phyloP scores from a whole-genome alignment of 306 rosid species.

The Clitoria ternatea region DNA sequence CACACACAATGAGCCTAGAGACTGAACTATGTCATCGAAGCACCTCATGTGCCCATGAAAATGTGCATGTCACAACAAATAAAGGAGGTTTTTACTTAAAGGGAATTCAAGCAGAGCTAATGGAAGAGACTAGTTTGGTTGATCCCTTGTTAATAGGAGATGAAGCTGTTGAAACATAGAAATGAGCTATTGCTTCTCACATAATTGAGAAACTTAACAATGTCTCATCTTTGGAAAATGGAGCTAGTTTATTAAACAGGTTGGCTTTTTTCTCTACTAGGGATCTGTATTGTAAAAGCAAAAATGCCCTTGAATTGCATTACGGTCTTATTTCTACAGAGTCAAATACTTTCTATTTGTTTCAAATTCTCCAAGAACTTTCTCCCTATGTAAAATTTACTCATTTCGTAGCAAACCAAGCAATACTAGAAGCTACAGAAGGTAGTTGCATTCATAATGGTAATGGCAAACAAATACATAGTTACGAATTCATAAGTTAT shows the following conservation, averaged over 20 bases:
- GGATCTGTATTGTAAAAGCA: slow-evolving; percentile 38
- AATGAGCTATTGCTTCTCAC: slow-evolving; percentile 36
- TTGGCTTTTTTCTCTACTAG: slow-evolving; percentile 50
- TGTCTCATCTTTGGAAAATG: slow-evolving; percentile 18
- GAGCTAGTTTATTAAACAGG: slow-evolving; percentile 43
- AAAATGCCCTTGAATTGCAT: slow-evolving; percentile 18
- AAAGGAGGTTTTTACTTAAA: slow-evolving; percentile 24
- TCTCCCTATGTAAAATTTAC: slow-evolving; percentile 63
- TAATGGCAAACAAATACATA: too few species aligned
- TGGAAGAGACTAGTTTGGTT: slow-evolving; percentile 52
- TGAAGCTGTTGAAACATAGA: slow-evolving; percentile 63
- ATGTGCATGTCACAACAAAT: slow-evolving; percentile 12
- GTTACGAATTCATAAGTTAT: too few species aligned
- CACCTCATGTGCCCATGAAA: background rate
- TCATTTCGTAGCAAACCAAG: slow-evolving; percentile 75
- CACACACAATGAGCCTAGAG: background rate
- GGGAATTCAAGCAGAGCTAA: slow-evolving; percentile 54
- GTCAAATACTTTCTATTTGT: slow-evolving; percentile 29
- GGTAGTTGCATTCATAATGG: too few species aligned
- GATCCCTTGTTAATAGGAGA: slow-evolving; percentile 65
- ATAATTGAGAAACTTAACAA: slow-evolving; percentile 39
- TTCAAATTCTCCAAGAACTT: slow-evolving; percentile 59
- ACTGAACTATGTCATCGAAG: slow-evolving; percentile 1
- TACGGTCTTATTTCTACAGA: slow-evolving; percentile 22
- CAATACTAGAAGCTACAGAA: slow-evolving; percentile 56